Evolutionary conservation across 495 filamentous ascomycete genomes (phyloP).

Genomic region (Peziza echinospora): DNA sequence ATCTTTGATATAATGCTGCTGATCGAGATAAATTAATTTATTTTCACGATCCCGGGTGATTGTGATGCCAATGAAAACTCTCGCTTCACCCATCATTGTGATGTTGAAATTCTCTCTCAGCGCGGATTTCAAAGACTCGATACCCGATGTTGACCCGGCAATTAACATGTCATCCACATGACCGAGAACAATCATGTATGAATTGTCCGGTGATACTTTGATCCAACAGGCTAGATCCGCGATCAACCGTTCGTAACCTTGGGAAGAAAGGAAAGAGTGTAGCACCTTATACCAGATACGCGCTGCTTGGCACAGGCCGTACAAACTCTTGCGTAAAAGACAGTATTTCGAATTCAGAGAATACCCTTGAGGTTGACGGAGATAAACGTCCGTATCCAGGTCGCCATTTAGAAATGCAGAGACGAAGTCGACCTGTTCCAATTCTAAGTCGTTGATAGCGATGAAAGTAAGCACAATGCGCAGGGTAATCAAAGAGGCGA

Average conservation of each 20-base stretch:
- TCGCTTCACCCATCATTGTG: background rate
- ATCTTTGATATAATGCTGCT: background rate
- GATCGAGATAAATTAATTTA: background rate
- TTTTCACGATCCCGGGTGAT: background rate
- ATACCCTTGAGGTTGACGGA: background rate
- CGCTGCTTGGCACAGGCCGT: background rate
- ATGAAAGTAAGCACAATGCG: background rate
- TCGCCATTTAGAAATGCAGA: background rate
- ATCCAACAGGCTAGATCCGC: background rate
- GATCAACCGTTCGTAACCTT: background rate
- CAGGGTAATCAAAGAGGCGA: background rate
- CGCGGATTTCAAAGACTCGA: background rate
- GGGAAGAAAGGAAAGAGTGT: background rate
- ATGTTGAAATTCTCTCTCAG: background rate
- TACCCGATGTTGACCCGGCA: background rate
- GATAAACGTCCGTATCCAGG: background rate
- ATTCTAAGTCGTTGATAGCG: background rate
- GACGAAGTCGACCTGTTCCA: background rate
- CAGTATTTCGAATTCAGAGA: background rate
- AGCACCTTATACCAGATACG: background rate
- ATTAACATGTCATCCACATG: background rate
- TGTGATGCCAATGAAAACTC: background rate
- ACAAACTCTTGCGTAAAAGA: background rate
- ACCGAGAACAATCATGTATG: background rate
- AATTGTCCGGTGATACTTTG: background rate